Evolutionary conservation across 2,329 filamentous ascomycete genomes (phyloP), one percentile per base, ranked within the genome.

Genomic region (Alternaria infectoria): DNA sequence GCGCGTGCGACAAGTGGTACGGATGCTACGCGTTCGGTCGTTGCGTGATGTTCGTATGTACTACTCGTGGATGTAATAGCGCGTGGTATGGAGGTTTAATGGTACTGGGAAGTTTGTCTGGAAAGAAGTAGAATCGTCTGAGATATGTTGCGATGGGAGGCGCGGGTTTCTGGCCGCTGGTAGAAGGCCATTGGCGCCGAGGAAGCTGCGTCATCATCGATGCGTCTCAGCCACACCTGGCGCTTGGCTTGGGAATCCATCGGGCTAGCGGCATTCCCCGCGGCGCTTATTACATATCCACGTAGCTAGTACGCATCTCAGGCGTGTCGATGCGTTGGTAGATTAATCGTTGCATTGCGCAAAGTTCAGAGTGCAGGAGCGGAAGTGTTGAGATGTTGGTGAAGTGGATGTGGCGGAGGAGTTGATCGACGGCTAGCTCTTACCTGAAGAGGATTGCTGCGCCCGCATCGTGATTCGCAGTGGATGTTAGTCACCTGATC

Each of bases 181-280:
- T 23, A 23, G 36, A 50, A 43, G 15, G 26, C 54, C 43, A 47
- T 62, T 62, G 60, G 60, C 60, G 60, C 60, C 60, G 55, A 59
- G 60, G 45, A 49, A 57, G 47, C 60, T 62, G 60, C 60, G 60
- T 62, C 60, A 62, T 59, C 60, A 28, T 51, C 11, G 30, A 36
- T 40, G 49, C 28, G 49, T 40, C 49, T 62, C 60, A 62, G 60
- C 60, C 60, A 62, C 60, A 62, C 23, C 23, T 23, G 23, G 23
- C 23, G 23, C 26, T 28, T 28, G 26, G 26, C 26, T 3, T 28
- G 26, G 26, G 26, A 9, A 23, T 23, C 23, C 23, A 23, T 23
- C 23, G 23, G 25, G 28, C 28, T 30, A 30, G 28, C 28, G 28
- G 28, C 28, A 23, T 23, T 23, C 23, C 23, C 23, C 28, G 28